Conservation (phyloP, 257 asterid species). For the Scutellaria galericulata region DNA sequence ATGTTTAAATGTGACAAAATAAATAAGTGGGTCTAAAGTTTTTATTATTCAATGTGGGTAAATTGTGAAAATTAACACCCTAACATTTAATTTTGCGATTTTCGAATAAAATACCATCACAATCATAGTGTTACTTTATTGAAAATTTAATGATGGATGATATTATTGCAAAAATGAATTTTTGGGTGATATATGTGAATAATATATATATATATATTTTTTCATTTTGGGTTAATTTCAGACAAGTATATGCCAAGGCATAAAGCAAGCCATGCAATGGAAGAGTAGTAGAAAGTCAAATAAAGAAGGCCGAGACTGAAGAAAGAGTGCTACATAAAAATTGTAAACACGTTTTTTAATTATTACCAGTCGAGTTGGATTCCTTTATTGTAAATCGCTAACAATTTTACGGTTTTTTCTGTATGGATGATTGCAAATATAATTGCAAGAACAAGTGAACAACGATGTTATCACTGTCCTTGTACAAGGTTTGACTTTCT, state of each 20-base stretch:
- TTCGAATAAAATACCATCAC: too few relatives aligned
- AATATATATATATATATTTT: too few relatives aligned
- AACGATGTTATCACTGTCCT: too few relatives aligned
- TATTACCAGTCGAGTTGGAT: background rate
- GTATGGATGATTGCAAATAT: background rate
- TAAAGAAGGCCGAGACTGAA: constrained; percentile 35
- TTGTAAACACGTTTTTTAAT: background rate
- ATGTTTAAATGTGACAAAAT: constrained; percentile 2
- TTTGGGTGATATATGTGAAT: too few relatives aligned
- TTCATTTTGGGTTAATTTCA: constrained; percentile 31
- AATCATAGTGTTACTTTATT: too few relatives aligned
- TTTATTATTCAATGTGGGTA: too few relatives aligned
- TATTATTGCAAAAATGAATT: background rate
- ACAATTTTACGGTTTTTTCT: background rate
- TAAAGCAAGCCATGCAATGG: constrained; percentile 73
- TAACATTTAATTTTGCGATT: too few relatives aligned
- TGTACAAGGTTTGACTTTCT: background rate
- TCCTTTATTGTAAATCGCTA: constrained; percentile 24
- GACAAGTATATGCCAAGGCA: constrained; percentile 60
- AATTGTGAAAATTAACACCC: too few relatives aligned
- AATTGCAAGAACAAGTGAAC: background rate
- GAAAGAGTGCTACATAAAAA: background rate
- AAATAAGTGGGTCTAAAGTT: constrained; percentile 11
- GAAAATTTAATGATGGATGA: too few relatives aligned
- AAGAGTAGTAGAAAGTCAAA: constrained; percentile 53